phyloP scores from a whole-genome alignment of 2,329 filamentous ascomycete species.

The Alternaria triticimaculans region DNA sequence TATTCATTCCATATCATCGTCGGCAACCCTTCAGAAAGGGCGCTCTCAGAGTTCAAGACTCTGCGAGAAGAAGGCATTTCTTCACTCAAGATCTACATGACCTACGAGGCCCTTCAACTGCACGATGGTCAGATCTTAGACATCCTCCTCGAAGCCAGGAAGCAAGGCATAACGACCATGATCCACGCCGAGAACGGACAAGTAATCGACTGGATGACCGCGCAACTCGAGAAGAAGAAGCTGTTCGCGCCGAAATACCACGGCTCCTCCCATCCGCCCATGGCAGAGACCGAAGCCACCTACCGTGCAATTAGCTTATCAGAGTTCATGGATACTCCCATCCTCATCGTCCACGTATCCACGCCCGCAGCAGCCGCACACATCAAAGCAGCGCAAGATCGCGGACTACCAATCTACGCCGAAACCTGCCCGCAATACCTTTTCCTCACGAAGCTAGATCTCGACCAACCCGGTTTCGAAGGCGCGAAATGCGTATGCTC shows the following conservation, averaged over 20 bases:
- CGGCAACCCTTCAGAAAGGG: constrained; percentile 44
- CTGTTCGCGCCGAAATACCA: constrained; percentile 61
- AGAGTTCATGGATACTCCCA: constrained; percentile 60
- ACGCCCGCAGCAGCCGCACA: constrained; percentile 55
- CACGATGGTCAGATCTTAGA: constrained; percentile 50
- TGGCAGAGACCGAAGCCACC: constrained; percentile 61
- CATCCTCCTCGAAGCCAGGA: constrained; percentile 48
- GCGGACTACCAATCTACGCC: constrained; percentile 59
- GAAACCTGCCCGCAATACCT: constrained; percentile 66
- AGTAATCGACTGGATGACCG: constrained; percentile 62
- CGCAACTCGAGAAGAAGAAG: constrained; percentile 57
- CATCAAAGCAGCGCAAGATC: constrained; percentile 58
- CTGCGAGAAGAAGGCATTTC: constrained; percentile 48
- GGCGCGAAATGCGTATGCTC: constrained; percentile 63
- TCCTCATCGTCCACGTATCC: constrained; percentile 62
- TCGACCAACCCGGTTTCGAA: constrained; percentile 60
- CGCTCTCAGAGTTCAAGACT: constrained; percentile 45
- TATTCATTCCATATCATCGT: constrained; percentile 54
- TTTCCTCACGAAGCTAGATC: constrained; percentile 59
- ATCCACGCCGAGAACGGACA: constrained; percentile 63
- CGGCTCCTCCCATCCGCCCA: constrained; percentile 56
- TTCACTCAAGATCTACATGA: constrained; percentile 54
- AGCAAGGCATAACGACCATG: constrained; percentile 61
- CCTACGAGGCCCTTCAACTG: constrained; percentile 50
- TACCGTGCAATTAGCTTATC: constrained; percentile 60